These are phyloP conservation scores for Lepidium sativum DNA, from an alignment of 345 rosid genomes.

Conservation along the genomic window DNA sequence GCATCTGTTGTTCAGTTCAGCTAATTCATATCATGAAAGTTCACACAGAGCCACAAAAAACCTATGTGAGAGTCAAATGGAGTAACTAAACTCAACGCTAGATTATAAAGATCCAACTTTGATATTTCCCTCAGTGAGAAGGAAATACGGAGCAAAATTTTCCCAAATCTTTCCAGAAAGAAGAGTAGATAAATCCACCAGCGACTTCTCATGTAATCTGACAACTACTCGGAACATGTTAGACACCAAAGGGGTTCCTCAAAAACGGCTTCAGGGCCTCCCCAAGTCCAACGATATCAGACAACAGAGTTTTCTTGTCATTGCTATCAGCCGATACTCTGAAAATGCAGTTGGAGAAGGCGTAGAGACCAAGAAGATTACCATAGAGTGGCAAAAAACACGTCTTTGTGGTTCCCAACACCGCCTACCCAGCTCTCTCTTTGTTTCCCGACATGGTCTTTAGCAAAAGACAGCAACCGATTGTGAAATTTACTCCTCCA, in stretches of 20 bases:
- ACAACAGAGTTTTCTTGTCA: slow-evolving; percentile 20
- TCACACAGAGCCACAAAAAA: neutral
- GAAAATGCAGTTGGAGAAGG: slow-evolving; percentile 55
- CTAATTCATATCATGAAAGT: too few relatives aligned
- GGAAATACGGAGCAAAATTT: slow-evolving; percentile 77
- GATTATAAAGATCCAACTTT: too few relatives aligned
- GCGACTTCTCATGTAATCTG: slow-evolving; percentile 37
- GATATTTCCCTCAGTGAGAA: slow-evolving; percentile 24
- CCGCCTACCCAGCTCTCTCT: slow-evolving; percentile 73
- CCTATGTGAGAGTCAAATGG: neutral
- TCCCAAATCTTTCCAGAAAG: slow-evolving; percentile 43
- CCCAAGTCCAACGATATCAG: slow-evolving; percentile 51
- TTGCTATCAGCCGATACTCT: slow-evolving; percentile 23
- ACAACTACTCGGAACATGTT: slow-evolving; percentile 50
- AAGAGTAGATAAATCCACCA: slow-evolving; percentile 5
- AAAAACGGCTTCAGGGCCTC: slow-evolving; percentile 47
- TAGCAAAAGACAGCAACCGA: slow-evolving; percentile 49
- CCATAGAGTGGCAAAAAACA: slow-evolving; percentile 75
- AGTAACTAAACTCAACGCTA: neutral
- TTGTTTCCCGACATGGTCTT: slow-evolving; percentile 33
- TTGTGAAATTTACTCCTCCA: slow-evolving; percentile 56
- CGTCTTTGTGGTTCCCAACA: slow-evolving; percentile 82
- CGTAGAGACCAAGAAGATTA: slow-evolving; percentile 70
- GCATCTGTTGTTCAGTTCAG: too few relatives aligned
- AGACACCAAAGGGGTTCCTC: slow-evolving; percentile 56